Conservation (phyloP, 202 grass and related monocot species). For the Dendrocalamus latiflorus region DNA sequence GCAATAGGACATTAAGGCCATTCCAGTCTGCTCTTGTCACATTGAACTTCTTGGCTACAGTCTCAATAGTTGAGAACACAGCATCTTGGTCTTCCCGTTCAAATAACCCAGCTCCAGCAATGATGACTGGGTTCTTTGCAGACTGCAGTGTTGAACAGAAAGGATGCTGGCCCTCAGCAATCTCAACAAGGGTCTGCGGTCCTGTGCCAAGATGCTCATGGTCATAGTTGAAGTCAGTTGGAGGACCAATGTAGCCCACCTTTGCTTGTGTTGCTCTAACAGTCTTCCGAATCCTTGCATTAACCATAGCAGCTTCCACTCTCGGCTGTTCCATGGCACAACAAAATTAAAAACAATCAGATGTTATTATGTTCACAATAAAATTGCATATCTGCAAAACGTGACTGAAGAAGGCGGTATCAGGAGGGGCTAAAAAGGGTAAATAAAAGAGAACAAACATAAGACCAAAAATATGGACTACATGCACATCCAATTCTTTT, state of each 20-base stretch:
- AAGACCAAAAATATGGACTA: background rate
- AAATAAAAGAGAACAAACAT: background rate
- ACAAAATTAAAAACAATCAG: background rate
- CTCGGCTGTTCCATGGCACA: constrained; percentile 62
- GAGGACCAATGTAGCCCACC: constrained; percentile 88
- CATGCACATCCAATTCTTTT: background rate
- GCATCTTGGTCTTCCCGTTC: too few species aligned
- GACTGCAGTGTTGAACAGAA: too few species aligned
- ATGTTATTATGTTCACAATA: background rate
- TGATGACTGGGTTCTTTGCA: too few species aligned
- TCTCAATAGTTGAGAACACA: too few species aligned
- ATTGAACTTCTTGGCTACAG: constrained; percentile 69
- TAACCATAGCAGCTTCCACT: constrained; percentile 94
- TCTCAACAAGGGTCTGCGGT: constrained; percentile 70
- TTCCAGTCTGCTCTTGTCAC: constrained; percentile 84
- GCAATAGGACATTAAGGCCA: constrained; percentile 76
- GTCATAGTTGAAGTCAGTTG: constrained; percentile 87
- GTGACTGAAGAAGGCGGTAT: background rate
- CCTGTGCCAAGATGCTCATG: constrained; percentile 74
- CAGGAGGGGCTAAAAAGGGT: background rate
- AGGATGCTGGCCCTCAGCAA: constrained; percentile 68
- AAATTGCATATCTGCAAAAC: background rate
- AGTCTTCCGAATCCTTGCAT: constrained; percentile 88
- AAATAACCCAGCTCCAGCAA: too few species aligned
- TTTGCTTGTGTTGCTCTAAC: constrained; percentile 82